Percentiles rank a stretch among this genome's conserved stretches.
Conservation (phyloP, 768 basidiomycete species). For the Amanita jacksonii region DNA sequence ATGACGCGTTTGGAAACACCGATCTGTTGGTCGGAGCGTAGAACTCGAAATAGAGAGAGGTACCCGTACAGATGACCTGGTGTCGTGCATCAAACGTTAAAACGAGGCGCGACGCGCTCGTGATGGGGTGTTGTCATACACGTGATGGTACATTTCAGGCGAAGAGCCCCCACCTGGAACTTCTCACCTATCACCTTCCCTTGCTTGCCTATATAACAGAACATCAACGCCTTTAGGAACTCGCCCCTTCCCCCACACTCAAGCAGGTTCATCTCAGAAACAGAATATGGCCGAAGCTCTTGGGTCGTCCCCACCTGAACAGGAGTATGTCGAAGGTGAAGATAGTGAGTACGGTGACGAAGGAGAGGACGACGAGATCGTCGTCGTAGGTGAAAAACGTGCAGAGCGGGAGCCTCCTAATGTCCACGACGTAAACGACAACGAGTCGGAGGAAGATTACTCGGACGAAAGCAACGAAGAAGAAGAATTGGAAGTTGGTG, state of each 20-base stretch:
- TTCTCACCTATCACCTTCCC: slow-evolving; percentile 3
- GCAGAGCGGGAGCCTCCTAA: background rate
- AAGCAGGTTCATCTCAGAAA: background rate
- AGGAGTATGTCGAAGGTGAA: background rate
- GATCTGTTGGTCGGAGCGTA: too few relatives aligned
- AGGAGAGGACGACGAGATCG: slow-evolving; percentile 1
- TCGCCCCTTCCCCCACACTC: background rate
- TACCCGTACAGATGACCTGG: too few relatives aligned
- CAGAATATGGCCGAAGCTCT: background rate
- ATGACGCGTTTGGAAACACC: too few relatives aligned
- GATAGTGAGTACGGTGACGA: too few relatives aligned
- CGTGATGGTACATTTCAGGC: background rate
- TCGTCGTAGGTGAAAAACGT: slow-evolving; percentile 1
- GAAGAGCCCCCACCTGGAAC: background rate
- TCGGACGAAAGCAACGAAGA: slow-evolving; percentile 21
- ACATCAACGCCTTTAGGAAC: too few relatives aligned
- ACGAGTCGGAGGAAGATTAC: slow-evolving; percentile 2
- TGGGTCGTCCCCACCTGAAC: background rate
- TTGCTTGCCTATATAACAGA: background rate
- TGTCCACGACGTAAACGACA: slow-evolving; percentile 14
- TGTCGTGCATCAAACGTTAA: background rate
- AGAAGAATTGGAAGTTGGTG: slow-evolving; percentile 17
- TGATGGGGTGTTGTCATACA: background rate
- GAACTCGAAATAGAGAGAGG: too few relatives aligned
- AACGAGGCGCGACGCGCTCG: background rate